Evolutionary conservation across 306 rosid genomes (phyloP), one percentile per base, ranked within the genome.

Genomic region (Vigna unguiculata): DNA sequence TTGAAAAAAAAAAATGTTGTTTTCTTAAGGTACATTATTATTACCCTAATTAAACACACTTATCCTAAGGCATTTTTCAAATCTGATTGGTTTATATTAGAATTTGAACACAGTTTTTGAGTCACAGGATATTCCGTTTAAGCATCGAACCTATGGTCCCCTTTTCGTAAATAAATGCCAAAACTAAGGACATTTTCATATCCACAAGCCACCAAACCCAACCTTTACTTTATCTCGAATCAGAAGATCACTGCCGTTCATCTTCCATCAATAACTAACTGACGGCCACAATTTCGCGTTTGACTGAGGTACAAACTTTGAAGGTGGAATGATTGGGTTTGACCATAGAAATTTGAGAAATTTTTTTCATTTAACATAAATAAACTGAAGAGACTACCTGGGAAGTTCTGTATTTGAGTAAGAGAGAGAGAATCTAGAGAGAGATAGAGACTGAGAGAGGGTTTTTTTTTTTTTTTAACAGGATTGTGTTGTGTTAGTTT

Each of bases 291-390:
- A 62, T 62, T 28, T 14, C 54, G 7, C 6, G 70, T 86, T 83
- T 86, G 89, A 86, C 89, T 62, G 76, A 60, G 78, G 86, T 72
- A 76, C 89, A 65, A 60, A 76, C 58, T 69, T 75, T 83, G 82
- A 79, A 77, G 80, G 58, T 30, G 51, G 81, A 86, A 86, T 80
- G 87, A 80, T 86, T 86, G 80, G 84, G 81, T 80, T 86, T 86
- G 86, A 83, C 89, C 87, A 48, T 54, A 30, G 69, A 83, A 80
- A 83, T 61, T 59, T 54, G 30, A 13, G 48, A 52, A 28, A 7
- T 0, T 3, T 8, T 10, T 54, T 47, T 4, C 51, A 24, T 48
- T 48, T 40, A 74, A 65, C 47, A 45, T 64, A 13, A 19, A 58
- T 36, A 70, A 81, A 72, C 20, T 49, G 68, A 43, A 54, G 5